Evolutionary conservation across 163 green algal species (phyloP).

Genomic region (Dunaliella salina): DNA sequence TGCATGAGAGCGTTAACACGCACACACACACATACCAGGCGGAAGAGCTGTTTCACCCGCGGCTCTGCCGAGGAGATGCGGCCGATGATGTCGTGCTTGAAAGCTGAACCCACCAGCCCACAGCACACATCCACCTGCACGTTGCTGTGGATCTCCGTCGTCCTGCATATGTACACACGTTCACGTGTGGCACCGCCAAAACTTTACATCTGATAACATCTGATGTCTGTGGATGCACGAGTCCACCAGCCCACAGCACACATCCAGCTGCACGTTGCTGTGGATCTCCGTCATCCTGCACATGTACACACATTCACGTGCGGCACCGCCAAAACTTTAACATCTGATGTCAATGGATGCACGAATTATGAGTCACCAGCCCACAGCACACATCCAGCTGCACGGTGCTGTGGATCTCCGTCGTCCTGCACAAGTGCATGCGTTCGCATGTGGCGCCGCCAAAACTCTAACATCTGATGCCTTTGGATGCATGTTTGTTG

Average conservation of each 20-base stretch:
- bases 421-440: not conserved
- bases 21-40: constrained; percentile 1
- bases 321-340: too few species aligned
- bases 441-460: too few species aligned
- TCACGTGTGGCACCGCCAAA: too few species aligned
- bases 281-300: not conserved
- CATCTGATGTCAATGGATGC: too few species aligned
- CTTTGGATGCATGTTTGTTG: too few species aligned
- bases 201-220: too few species aligned
- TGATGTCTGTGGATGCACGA: not conserved
- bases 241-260: not conserved
- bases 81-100: not conserved
- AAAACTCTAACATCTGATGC: too few species aligned
- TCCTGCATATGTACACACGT: not conserved
- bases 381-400: not conserved
- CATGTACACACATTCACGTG: too few species aligned
- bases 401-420: not conserved
- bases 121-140: not conserved
- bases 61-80: not conserved
- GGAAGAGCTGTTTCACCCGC: not conserved
- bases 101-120: not conserved
- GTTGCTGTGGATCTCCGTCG: not conserved
- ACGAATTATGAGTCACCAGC: not conserved
- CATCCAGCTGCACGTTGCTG: not conserved
- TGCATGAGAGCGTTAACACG: too few species aligned